Conservation (phyloP, 805 yeast species). For the Barnettozyma siamensis region DNA sequence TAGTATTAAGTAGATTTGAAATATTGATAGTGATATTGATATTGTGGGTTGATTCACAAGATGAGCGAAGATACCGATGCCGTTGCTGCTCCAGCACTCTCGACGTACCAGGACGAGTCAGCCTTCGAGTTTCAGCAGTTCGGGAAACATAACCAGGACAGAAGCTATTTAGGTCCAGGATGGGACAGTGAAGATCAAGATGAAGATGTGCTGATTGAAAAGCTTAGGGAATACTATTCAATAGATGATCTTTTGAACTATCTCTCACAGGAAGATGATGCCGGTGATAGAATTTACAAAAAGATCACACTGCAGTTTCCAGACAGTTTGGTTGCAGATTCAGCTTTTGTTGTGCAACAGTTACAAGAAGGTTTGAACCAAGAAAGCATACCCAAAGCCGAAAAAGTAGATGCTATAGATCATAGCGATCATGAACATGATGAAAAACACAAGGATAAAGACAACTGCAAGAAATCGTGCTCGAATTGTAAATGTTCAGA, state of each 20-base stretch:
- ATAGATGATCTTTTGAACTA: slow-evolving; percentile 40
- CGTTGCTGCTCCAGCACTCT: slow-evolving; percentile 60
- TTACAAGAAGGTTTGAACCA: slow-evolving; percentile 34
- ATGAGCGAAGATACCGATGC: slow-evolving; percentile 4
- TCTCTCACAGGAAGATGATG: slow-evolving; percentile 30
- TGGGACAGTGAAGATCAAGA: slow-evolving; percentile 23
- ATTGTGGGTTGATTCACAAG: neutral
- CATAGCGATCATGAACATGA: slow-evolving; percentile 1
- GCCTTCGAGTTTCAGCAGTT: slow-evolving; percentile 45
- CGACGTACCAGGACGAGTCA: slow-evolving; percentile 65
- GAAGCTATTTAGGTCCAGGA: slow-evolving; percentile 27
- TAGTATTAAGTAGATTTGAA: too few relatives aligned
- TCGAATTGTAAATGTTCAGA: slow-evolving; percentile 23
- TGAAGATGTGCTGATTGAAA: neutral
- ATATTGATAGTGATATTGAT: too few relatives aligned
- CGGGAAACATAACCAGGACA: slow-evolving; percentile 21
- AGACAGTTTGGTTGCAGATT: slow-evolving; percentile 70
- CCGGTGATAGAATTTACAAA: slow-evolving; percentile 29
- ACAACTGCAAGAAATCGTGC: slow-evolving; percentile 18
- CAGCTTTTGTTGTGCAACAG: slow-evolving; percentile 59
- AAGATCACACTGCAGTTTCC: slow-evolving; percentile 87
- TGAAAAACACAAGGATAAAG: slow-evolving; percentile 7
- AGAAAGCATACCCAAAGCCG: neutral
- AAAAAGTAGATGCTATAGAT: slow-evolving; percentile 3
- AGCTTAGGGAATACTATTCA: slow-evolving; percentile 48